phyloP scores from a whole-genome alignment of 106 monocot genomes.

The Dendrobium chrysotoxum region DNA sequence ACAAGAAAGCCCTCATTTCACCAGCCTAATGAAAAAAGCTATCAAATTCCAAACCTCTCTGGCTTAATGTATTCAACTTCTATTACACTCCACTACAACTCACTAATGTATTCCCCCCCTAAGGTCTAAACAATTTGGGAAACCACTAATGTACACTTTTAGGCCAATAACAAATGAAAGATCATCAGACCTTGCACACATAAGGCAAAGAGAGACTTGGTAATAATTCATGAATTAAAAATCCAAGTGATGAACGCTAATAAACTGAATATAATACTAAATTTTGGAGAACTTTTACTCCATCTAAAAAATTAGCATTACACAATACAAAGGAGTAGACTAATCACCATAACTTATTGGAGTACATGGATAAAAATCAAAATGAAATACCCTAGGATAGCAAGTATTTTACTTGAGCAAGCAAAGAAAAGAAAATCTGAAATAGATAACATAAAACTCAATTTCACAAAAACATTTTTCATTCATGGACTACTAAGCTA shows the following conservation, averaged over 20 bases:
- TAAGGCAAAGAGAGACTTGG: background rate
- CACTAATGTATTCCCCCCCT: background rate
- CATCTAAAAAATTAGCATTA: background rate
- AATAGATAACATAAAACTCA: background rate
- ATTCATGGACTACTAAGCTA: background rate
- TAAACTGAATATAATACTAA: background rate
- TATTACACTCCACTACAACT: background rate
- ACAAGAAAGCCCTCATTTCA: too few species aligned
- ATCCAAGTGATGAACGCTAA: background rate
- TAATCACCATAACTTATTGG: background rate
- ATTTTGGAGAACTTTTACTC: background rate
- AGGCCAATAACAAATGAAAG: background rate
- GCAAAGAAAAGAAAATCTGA: background rate
- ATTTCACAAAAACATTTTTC: background rate
- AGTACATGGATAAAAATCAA: background rate
- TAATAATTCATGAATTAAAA: background rate
- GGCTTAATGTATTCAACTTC: background rate
- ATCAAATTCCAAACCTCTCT: background rate
- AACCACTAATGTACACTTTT: background rate
- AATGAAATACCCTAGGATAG: background rate
- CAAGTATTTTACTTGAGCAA: background rate
- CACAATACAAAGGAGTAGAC: background rate
- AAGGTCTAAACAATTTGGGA: background rate
- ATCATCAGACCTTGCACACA: background rate
- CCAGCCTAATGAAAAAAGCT: background rate